Evolutionary conservation across 257 asterid species (phyloP), one percentile per base, ranked within the genome.

Genomic region (Przewalskia tangutica): DNA sequence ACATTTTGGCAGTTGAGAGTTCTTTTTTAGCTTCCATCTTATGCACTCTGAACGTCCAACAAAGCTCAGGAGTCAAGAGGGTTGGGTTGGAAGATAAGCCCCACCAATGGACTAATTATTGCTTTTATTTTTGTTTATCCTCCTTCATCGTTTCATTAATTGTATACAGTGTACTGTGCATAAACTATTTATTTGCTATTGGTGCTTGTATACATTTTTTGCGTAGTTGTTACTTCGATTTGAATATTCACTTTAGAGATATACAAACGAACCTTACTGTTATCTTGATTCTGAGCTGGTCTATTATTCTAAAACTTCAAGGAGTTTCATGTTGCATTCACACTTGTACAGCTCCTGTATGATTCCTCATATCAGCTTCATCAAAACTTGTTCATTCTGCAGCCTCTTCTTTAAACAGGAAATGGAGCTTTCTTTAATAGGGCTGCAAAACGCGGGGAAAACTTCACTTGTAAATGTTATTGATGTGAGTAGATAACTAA

Each of bases 381-480:
- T 16, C 3, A 40, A 44, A 14, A 59, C 77, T 44, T 6, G 82
- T 81, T 80, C 76, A 70, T 81, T 55, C 48, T 85, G 79, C 94
- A 95, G 97, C 94, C 93, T 93, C 64, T 95, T 95, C 85, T 93
- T 95, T 95, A 95, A 92, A 97, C 99, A 92, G 92, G 99, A 95
- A 90, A 95, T 95, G 97, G 99, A 93, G 90, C 94, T 95, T 81
- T 95, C 99, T 85, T 88, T 95, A 79, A 95, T 95, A 85, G 99
- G 98, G 84, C 92, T 93, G 82, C 99, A 95, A 84, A 95, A 95
- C 82, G 98, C 99, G 56, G 99, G 98, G 84, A 95, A 95, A 90
- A 93, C 99, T 81, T 95, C 99, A 13, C 99, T 95, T 77, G 97
- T 95, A 79, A 92, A 95, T 86, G 97, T 93, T 85, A 89, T 95